Conservation (phyloP, 83 land plant genomes). For the Diphasiastrum complanatum region DNA sequence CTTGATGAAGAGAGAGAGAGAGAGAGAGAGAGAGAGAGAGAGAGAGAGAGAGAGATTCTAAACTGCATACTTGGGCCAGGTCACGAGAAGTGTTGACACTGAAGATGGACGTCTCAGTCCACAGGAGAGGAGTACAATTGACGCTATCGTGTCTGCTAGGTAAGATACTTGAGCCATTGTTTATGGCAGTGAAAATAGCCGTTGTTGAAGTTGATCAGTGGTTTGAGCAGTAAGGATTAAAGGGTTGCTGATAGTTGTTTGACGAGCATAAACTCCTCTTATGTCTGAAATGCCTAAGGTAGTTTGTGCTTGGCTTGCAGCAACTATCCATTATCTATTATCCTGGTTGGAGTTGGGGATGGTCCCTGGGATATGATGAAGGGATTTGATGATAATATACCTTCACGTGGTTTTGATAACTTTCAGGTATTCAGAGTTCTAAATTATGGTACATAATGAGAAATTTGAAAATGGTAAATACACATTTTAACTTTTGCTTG, state of each 20-base stretch:
- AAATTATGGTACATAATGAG: neutral
- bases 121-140: conserved; percentile 42
- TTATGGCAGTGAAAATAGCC: neutral
- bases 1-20: no score
- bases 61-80: conserved; percentile 22
- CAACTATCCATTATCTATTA: conserved; percentile 48
- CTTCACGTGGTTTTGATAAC: conserved; percentile 45
- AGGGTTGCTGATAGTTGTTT: neutral
- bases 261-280: neutral
- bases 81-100: conserved; percentile 46
- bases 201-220: neutral
- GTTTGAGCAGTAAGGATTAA: neutral
- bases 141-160: conserved; percentile 52
- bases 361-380: no score
- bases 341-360: conserved; percentile 63
- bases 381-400: conserved; percentile 29
- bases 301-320: conserved; percentile 21
- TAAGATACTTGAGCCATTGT: conserved; percentile 1
- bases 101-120: conserved; percentile 37
- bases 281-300: neutral
- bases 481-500: neutral
- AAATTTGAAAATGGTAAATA: neutral
- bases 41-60: no score
- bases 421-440: conserved; percentile 35
- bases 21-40: no score